A percentile compares a stretch with the other conserved stretches of the same genome.
Conservation (phyloP, 768 basidiomycete genomes). For the Russula virescens region DNA sequence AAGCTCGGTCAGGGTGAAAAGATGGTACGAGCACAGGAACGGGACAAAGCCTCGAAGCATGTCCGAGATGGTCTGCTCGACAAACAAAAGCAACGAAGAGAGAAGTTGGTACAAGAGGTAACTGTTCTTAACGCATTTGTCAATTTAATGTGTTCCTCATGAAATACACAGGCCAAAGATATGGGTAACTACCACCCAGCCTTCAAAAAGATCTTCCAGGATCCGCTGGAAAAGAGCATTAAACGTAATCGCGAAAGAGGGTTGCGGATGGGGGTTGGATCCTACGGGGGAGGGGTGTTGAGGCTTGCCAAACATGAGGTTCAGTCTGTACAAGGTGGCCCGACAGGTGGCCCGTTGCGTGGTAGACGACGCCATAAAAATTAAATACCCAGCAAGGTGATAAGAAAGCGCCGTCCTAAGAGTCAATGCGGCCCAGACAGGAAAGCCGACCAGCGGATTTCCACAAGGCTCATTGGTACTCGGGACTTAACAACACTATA, state of each 20-base stretch:
- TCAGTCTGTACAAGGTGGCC: conserved; percentile 30
- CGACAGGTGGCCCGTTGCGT: conserved; percentile 13
- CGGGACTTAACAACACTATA: not conserved
- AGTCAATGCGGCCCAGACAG: not conserved
- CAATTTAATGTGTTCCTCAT: not conserved
- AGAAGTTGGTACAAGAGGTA: conserved; percentile 65
- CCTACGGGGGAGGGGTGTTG: conserved; percentile 63
- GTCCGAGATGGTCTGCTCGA: conserved; percentile 63
- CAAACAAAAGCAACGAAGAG: conserved; percentile 54
- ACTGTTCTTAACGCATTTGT: conserved; percentile 11
- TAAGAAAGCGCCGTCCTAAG: not conserved
- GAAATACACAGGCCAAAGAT: conserved; percentile 59
- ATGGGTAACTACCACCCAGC: conserved; percentile 80
- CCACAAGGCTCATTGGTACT: not conserved
- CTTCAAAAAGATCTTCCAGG: conserved; percentile 61
- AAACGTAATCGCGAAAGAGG: conserved; percentile 54
- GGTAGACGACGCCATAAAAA: conserved; percentile 27
- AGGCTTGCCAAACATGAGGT: conserved; percentile 62
- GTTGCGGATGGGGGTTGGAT: conserved; percentile 73
- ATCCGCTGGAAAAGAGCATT: conserved; percentile 28
- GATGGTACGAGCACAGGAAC: conserved; percentile 52
- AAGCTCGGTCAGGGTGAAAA: conserved; percentile 74
- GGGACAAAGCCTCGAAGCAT: conserved; percentile 62
- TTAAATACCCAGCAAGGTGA: conserved; percentile 27
- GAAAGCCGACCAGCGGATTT: not conserved